A percentile compares a stretch with the other conserved stretches of the same genome.
Evolutionary conservation across 1,139 yeast species (phyloP).

Genomic region (Spathaspora jeffriesii): DNA sequence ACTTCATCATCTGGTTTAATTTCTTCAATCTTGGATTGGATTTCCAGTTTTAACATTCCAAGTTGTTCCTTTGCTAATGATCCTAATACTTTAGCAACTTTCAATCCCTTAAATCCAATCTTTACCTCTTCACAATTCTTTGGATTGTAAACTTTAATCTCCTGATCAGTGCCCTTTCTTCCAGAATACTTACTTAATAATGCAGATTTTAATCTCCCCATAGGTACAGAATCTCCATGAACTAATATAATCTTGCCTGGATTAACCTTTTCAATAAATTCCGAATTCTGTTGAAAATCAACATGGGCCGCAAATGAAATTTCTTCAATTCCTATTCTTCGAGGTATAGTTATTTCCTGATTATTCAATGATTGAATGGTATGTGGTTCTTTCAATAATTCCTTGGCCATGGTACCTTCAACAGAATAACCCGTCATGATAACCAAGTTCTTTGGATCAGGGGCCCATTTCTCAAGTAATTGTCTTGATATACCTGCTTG

Average conservation of each 20-base stretch:
- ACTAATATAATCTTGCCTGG: conserved; percentile 86
- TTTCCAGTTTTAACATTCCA: conserved; percentile 29
- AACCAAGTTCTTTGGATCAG: conserved; percentile 88
- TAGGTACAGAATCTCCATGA: conserved; percentile 98
- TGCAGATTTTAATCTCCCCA: conserved; percentile 97
- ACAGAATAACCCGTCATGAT: conserved; percentile 96
- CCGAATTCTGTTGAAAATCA: conserved; percentile 90
- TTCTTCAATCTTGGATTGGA: conserved; percentile 20
- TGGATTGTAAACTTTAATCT: conserved; percentile 92
- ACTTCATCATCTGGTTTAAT: conserved; percentile 18
- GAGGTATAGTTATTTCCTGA: conserved; percentile 82
- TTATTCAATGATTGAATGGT: conserved; percentile 80
- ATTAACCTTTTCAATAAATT: conserved; percentile 83
- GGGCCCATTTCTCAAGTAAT: conserved; percentile 93
- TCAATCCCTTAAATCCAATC: conserved; percentile 79
- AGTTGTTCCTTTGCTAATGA: conserved; percentile 60
- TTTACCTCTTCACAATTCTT: conserved; percentile 83
- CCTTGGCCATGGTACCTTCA: conserved; percentile 98
- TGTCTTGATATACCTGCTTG: conserved; percentile 95
- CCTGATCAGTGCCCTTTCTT: conserved; percentile 83
- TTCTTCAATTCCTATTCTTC: conserved; percentile 89
- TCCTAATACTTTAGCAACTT: conserved; percentile 86
- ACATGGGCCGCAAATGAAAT: conserved; percentile 99
- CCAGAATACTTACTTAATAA: conserved; percentile 81
- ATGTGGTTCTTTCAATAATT: conserved; percentile 81